Percentiles rank a stretch among this genome's conserved stretches.
phyloP scores from a whole-genome alignment of 805 yeast genomes.

The Saturnispora diversa region DNA sequence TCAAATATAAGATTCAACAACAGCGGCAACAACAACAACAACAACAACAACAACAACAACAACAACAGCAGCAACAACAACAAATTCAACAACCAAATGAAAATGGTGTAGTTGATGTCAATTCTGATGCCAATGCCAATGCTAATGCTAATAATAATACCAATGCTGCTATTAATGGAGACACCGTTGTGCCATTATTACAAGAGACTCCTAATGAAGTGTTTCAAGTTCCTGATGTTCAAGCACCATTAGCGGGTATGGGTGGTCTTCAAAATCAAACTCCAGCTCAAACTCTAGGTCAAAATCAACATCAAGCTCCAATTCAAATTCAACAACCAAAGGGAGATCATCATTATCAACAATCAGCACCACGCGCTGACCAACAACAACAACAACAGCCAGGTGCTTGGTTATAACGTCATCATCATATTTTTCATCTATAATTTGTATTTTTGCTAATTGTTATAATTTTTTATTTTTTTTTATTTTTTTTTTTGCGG shows the following conservation, averaged over 20 bases:
- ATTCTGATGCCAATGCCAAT: constrained; percentile 11
- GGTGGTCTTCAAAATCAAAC: constrained; percentile 5
- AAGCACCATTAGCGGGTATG: constrained; percentile 15
- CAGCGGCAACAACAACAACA: constrained; percentile 31
- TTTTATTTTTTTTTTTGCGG: background rate
- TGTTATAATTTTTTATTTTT: constrained; percentile 1
- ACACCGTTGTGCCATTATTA: constrained; percentile 19
- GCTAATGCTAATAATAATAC: constrained; percentile 1
- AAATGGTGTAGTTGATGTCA: constrained; percentile 15
- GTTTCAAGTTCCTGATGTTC: constrained; percentile 26
- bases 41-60: constrained; percentile 20
- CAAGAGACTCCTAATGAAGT: constrained; percentile 28
- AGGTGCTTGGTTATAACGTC: constrained; percentile 24
- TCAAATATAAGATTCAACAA: constrained; percentile 60
- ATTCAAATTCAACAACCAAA: constrained; percentile 18
- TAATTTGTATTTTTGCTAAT: constrained; percentile 5
- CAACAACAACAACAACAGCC: constrained; percentile 24
- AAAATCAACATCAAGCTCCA: constrained; percentile 26
- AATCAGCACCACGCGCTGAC: constrained; percentile 16
- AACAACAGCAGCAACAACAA: constrained; percentile 16
- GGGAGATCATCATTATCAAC: constrained; percentile 18
- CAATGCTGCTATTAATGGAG: background rate
- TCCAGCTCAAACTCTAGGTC: constrained; percentile 23
- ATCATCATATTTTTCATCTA: background rate
- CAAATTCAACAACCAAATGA: constrained; percentile 9